Evolutionary conservation across 2,329 filamentous ascomycete genomes (phyloP).

Genomic region (Diaporthe sp.): DNA sequence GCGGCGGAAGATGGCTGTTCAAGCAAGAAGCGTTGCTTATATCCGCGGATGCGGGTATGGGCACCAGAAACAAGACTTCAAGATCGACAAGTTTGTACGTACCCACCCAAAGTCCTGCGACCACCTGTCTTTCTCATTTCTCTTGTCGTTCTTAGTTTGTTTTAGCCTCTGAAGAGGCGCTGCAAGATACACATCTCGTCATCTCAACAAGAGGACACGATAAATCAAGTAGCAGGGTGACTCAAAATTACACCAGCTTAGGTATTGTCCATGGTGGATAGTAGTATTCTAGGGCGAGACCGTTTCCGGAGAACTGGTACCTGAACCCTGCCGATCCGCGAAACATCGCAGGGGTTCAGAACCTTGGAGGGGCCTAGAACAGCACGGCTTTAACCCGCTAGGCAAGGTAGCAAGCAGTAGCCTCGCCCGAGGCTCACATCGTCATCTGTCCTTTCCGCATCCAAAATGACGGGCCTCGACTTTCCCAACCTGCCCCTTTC

Average conservation of each 20-base stretch:
- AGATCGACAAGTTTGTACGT: neutral
- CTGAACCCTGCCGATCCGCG: slow-evolving; percentile 16
- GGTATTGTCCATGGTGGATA: too few species aligned
- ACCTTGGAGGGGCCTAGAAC: neutral
- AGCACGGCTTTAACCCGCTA: neutral
- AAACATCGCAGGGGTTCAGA: slow-evolving; percentile 3
- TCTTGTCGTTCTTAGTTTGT: too few species aligned
- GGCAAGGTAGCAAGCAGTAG: slow-evolving; percentile 14
- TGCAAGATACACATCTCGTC: neutral
- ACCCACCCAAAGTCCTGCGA: neutral
- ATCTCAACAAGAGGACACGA: neutral
- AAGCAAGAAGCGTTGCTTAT: neutral
- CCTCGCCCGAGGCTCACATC: slow-evolving; percentile 3
- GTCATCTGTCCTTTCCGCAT: slow-evolving; percentile 32
- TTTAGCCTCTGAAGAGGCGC: neutral
- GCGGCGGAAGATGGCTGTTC: neutral
- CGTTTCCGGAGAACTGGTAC: slow-evolving; percentile 10
- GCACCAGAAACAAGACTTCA: too few species aligned
- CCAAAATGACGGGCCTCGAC: neutral
- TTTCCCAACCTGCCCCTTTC: neutral
- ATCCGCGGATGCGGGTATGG: neutral
- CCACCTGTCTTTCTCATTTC: neutral
- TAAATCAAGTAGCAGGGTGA: neutral
- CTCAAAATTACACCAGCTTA: neutral
- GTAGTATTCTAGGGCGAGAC: neutral